Evolutionary conservation across 2,329 filamentous ascomycete genomes (phyloP).

Genomic region (Aspergillus persii): DNA sequence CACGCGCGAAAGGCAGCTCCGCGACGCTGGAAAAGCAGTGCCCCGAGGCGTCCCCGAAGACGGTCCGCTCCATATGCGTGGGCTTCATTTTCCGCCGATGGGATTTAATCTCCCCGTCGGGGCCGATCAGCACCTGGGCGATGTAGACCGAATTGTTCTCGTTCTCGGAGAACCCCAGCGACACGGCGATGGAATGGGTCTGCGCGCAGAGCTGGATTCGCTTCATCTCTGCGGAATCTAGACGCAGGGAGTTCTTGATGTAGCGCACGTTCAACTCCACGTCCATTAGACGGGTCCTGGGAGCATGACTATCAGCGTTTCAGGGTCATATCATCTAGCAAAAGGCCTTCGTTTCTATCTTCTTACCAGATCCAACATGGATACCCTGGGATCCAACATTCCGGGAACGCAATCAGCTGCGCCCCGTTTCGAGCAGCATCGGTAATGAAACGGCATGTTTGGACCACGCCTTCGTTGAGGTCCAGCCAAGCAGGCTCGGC

Average conservation of each 20-base stretch:
- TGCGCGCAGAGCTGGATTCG: slow-evolving; percentile 34
- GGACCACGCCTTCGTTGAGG: slow-evolving; percentile 53
- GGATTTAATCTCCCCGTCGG: slow-evolving; percentile 40
- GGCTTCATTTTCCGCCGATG: slow-evolving; percentile 53
- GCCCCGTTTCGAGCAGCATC: slow-evolving; percentile 55
- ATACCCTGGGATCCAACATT: slow-evolving; percentile 57
- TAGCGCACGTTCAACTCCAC: slow-evolving; percentile 30
- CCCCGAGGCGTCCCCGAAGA: slow-evolving; percentile 49
- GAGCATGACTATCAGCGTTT: not conserved
- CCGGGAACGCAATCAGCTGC: slow-evolving; percentile 55
- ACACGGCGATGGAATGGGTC: slow-evolving; percentile 42
- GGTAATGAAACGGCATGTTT: slow-evolving; percentile 57
- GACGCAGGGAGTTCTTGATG: slow-evolving; percentile 30
- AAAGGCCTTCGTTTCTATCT: not conserved
- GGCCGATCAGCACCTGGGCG: slow-evolving; percentile 45
- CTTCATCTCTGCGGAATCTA: slow-evolving; percentile 38
- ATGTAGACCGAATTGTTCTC: slow-evolving; percentile 45
- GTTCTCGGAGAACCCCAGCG: slow-evolving; percentile 46
- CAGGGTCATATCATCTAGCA: not conserved
- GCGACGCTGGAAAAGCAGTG: slow-evolving; percentile 42
- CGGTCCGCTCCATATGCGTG: slow-evolving; percentile 53
- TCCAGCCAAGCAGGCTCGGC: slow-evolving; percentile 62
- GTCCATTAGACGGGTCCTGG: slow-evolving; percentile 35
- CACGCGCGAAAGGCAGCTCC: slow-evolving; percentile 35
- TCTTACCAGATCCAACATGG: slow-evolving; percentile 49